Evolutionary conservation across 2,329 filamentous ascomycete genomes (phyloP).

Genomic region (Raffaelea albimanens): DNA sequence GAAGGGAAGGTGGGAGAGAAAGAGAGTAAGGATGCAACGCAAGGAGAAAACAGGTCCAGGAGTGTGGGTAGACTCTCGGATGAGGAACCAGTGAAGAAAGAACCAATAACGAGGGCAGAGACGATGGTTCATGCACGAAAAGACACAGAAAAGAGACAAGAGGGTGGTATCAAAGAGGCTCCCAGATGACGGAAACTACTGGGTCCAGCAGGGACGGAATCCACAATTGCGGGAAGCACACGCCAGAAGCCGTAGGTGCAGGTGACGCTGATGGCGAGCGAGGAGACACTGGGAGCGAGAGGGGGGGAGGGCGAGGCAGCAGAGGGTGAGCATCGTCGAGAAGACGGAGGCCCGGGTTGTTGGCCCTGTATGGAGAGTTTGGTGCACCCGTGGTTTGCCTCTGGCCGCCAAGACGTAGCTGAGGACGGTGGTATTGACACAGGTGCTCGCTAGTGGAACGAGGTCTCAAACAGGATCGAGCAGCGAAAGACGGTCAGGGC

Average conservation of each 20-base stretch:
- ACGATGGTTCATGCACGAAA: neutral
- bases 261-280: too few species aligned
- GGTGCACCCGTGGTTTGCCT: too few species aligned
- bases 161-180: constrained; percentile 3
- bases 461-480: constrained; percentile 20
- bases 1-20: neutral
- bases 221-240: constrained; percentile 4
- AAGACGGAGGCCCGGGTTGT: too few species aligned
- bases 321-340: constrained; percentile 3
- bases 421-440: neutral
- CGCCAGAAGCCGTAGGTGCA: too few species aligned
- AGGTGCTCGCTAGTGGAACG: constrained; percentile 6
- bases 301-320: constrained; percentile 6
- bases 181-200: constrained; percentile 9
- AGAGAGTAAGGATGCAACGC: too few species aligned
- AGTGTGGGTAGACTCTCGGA: neutral
- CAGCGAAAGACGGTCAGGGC: constrained; percentile 10
- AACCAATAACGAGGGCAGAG: neutral
- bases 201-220: constrained; percentile 9
- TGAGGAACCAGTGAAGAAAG: neutral
- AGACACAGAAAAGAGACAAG: neutral
- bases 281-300: neutral
- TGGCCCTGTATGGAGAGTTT: too few species aligned
- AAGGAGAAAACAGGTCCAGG: too few species aligned
- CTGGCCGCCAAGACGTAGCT: too few species aligned